Evolutionary conservation across 352 stramenopile genomes (phyloP), one percentile per base, ranked within the genome.

Genomic region (Thraustochytrium striatum): DNA sequence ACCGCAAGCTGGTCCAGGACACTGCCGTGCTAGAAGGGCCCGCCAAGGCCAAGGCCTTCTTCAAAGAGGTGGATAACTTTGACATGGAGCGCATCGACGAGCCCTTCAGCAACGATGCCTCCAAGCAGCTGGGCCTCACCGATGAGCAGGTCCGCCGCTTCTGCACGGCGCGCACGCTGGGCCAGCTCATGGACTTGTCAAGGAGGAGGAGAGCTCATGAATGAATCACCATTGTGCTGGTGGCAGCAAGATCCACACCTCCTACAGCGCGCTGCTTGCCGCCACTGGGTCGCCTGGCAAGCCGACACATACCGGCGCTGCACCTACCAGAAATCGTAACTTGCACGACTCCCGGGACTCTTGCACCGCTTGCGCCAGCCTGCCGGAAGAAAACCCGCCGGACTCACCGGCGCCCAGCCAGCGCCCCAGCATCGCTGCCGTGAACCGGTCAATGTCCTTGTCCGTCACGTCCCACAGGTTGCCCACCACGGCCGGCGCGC

Each of bases 381-480:
- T n/a, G n/a, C n/a, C n/a, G n/a, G n/a, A n/a, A n/a, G n/a, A n/a
- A n/a, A n/a, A n/a, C n/a, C n/a, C n/a, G n/a, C n/a, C n/a, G n/a
- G n/a, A 52, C 13, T 38, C 32, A 3, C 2, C 43, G 35, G 39
- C 72, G 16, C 8, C 68, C 25, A 68, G 68, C 72, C 57, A 59
- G 11, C 13, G 50, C n/a, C 52, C 70, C 35, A 43, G 72, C 55
- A 59, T 87, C 59, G 39, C 90, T 83, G 5, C 83, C 81, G 38
- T 87, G 41, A 95, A 81, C n/a, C 94, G 87, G 85, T 99, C 96
- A 79, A 99, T 97, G 85, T 99, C 96, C 70, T 90, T 88, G 83
- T 99, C 96, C 32, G 95, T 99, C 19, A 99, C 95, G 85, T 99
- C 96, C 96, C 96, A 99, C 13, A 99, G 87, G 89, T 98, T 99